Conservation (phyloP, 805 yeast species). For the Candida coquimbonensis region DNA sequence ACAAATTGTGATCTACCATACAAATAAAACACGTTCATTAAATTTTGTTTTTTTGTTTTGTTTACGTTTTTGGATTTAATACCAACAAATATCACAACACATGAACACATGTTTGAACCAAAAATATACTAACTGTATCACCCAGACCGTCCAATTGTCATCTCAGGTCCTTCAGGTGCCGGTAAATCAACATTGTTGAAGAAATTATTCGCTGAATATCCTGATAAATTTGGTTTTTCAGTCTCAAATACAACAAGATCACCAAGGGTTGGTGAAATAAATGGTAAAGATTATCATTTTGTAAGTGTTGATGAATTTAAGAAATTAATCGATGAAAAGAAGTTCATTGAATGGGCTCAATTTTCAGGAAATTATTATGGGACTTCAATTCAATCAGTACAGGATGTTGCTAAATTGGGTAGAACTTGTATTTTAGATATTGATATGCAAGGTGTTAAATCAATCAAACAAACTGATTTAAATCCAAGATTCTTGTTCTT, state of each 20-base stretch:
- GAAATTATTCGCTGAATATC: conserved; percentile 83
- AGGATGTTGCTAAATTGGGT: conserved; percentile 47
- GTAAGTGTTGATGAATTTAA: conserved; percentile 75
- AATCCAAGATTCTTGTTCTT: conserved; percentile 82
- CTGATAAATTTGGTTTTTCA: conserved; percentile 86
- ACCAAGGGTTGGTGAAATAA: conserved; percentile 87
- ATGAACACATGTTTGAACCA: too few relatives aligned
- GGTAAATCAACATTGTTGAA: conserved; percentile 94
- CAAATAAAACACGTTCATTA: too few relatives aligned
- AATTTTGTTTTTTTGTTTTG: too few relatives aligned
- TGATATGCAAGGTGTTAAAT: conserved; percentile 98
- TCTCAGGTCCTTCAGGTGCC: conserved; percentile 94
- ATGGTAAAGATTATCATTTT: conserved; percentile 89
- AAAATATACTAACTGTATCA: not conserved
- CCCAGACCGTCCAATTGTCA: conserved; percentile 76
- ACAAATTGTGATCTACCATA: too few relatives aligned
- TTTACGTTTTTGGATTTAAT: not conserved
- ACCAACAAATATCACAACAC: not conserved
- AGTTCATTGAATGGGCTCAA: conserved; percentile 96
- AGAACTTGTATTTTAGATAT: conserved; percentile 88
- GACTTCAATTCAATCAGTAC: conserved; percentile 80
- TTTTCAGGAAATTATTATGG: conserved; percentile 98
- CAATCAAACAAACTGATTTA: conserved; percentile 75
- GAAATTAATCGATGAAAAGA: conserved; percentile 59
- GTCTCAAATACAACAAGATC: conserved; percentile 87